Evolutionary conservation across 1,284 basidiomycete species (phyloP).

Genomic region (Ceratobasidium sp.): DNA sequence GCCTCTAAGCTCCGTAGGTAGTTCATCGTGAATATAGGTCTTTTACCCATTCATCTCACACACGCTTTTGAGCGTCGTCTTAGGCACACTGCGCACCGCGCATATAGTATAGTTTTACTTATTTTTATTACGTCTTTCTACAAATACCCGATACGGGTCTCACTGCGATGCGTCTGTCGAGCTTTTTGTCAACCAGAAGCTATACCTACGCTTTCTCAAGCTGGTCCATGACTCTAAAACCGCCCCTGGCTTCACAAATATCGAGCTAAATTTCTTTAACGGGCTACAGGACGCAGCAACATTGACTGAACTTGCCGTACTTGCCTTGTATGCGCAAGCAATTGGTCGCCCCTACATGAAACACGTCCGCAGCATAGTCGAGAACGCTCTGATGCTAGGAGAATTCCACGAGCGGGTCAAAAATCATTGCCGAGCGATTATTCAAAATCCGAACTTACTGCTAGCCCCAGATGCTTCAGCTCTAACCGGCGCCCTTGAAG

Average conservation of each 20-base stretch:
- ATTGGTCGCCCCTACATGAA: conserved; percentile 53
- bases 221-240: conserved; percentile 48
- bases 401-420: conserved; percentile 31
- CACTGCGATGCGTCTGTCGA: conserved; percentile 31
- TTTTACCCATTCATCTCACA: too few relatives aligned
- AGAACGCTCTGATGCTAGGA: conserved; percentile 44
- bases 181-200: neutral
- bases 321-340: conserved; percentile 52
- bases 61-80: too few relatives aligned
- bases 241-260: conserved; percentile 45
- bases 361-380: conserved; percentile 46
- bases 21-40: too few relatives aligned
- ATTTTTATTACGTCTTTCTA: too few relatives aligned
- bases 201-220: conserved; percentile 1
- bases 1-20: too few relatives aligned
- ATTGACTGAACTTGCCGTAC: conserved; percentile 54
- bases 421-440: conserved; percentile 15
- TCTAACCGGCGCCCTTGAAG: conserved; percentile 2
- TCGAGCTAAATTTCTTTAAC: conserved; percentile 52
- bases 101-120: too few relatives aligned
- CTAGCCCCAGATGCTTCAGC: neutral
- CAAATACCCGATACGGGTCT: conserved; percentile 34
- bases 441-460: conserved; percentile 26
- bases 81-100: too few relatives aligned
- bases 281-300: conserved; percentile 52